A percentile compares a stretch with the other conserved stretches of the same genome.
Evolutionary conservation across 202 grass and related monocot genomes (phyloP).

Genomic region (Brachypodium distachyon): DNA sequence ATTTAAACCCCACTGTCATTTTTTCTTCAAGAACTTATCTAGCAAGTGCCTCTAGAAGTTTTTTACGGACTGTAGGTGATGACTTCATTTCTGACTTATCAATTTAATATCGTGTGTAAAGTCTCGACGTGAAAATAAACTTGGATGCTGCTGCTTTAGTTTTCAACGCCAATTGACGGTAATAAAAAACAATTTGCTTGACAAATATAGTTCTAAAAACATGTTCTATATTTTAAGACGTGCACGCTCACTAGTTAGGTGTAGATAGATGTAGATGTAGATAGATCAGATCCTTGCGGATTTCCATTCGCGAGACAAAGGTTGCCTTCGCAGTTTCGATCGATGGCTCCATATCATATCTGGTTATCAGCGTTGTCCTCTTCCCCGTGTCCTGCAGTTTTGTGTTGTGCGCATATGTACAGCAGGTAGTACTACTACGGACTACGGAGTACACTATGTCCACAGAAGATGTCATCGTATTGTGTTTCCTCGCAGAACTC

Average conservation of each 20-base stretch:
- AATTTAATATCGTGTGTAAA: slow-evolving; percentile 22
- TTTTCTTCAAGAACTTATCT: slow-evolving; percentile 4
- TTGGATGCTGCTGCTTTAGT: not conserved
- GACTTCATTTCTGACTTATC: not conserved
- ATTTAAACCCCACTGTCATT: not conserved
- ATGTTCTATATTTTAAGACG: too few species aligned
- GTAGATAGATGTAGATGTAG: too few species aligned
- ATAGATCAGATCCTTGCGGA: too few species aligned
- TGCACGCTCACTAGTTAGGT: too few species aligned
- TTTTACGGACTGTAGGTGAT: not conserved
- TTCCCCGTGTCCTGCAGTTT: not conserved
- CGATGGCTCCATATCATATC: not conserved
- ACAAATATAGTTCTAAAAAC: too few species aligned
- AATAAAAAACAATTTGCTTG: too few species aligned
- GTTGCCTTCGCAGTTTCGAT: not conserved
- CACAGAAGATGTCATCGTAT: not conserved
- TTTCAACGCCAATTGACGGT: too few species aligned
- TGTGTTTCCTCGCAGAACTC: not conserved
- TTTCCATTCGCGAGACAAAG: not conserved
- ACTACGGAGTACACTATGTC: not conserved
- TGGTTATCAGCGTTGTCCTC: not conserved
- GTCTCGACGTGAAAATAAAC: slow-evolving; percentile 1
- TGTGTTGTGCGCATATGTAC: slow-evolving; percentile 3
- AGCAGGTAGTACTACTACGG: too few species aligned
- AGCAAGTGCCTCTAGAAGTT: not conserved